Evolutionary conservation across 495 filamentous ascomycete species (phyloP).

Genomic region (Neurospora sp.): DNA sequence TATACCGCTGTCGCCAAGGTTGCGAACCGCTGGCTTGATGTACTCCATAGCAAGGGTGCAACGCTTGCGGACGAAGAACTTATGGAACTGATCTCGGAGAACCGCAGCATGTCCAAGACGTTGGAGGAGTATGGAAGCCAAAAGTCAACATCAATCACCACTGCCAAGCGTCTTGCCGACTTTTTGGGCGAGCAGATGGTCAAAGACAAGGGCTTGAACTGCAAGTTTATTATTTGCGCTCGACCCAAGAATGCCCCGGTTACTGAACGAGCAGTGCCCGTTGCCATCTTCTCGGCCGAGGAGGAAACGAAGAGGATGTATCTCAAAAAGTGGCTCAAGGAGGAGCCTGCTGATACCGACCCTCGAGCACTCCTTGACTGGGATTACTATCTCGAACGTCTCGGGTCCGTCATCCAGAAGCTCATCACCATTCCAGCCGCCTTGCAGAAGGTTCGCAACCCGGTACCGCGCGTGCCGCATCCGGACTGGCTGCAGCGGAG

Average conservation of each 20-base stretch:
- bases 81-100: slow-evolving; percentile 97
- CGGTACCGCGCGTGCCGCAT: slow-evolving; percentile 85
- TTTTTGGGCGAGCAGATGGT: slow-evolving; percentile 98
- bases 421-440: slow-evolving; percentile 97
- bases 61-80: slow-evolving; percentile 93
- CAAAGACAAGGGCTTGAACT: slow-evolving; percentile 97
- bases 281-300: slow-evolving; percentile 95
- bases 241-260: slow-evolving; percentile 82
- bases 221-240: slow-evolving; percentile 96
- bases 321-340: slow-evolving; percentile 87
- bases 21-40: slow-evolving; percentile 94
- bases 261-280: slow-evolving; percentile 87
- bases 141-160: slow-evolving; percentile 97
- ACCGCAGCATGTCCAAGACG: slow-evolving; percentile 94
- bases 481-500: slow-evolving; percentile 92
- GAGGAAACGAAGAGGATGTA: slow-evolving; percentile 78
- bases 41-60: slow-evolving; percentile 73
- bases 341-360: slow-evolving; percentile 90
- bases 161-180: slow-evolving; percentile 88
- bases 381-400: slow-evolving; percentile 90
- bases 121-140: slow-evolving; percentile 90
- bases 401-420: slow-evolving; percentile 96
- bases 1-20: slow-evolving; percentile 88
- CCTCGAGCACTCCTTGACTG: slow-evolving; percentile 84
- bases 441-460: slow-evolving; percentile 87